Evolutionary conservation across 2,329 filamentous ascomycete genomes (phyloP), one percentile per base, ranked within the genome.

Genomic region (Knoxdaviesia capensis): DNA sequence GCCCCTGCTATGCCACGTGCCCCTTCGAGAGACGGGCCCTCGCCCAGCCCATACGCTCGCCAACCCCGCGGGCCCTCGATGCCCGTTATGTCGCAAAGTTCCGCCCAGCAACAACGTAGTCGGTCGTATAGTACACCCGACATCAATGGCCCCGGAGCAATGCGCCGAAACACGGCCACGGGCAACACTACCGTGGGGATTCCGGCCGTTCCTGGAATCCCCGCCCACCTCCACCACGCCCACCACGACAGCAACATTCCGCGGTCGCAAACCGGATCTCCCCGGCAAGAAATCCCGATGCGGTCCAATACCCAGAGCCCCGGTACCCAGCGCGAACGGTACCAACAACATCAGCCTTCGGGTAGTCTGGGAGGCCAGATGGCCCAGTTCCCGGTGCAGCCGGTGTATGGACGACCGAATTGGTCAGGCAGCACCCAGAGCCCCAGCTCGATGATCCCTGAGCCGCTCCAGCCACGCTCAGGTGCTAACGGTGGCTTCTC

Each of bases 121-220:
- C 74, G 90, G 48, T 94, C 87, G 34, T 92, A 92, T 53, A 96
- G 88, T 61, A 94, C 87, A 48, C 88, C 90, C 6, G 87, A 96
- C 56, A 94, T 94, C 51, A 84, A 92, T 49, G 77, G 71, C 42
- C 71, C 77, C 42, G 68, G 71, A 48, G 68, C 68, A 40, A 65
- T 68, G 53, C 67, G 75, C 48, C 65, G 74, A 53, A 58, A 48
- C 34, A 48, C 46, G 10, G 46, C 46, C 10, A 64, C 42, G 63
- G 67, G 48, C 71, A 72, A 58, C 66, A 59, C 55, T 69, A 63
- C 56, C 65, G 64, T 56, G 50, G 56, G 62, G 45, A 70, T 85
- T 5, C 81, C 81, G 5, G 74, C 73, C 7, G 80, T 87, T 8
- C 81, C 81, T 6, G 80, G 81, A 5, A 86, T 87, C 41, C 81